Conservation (phyloP, 1,284 basidiomycete genomes). For the Heterobasidion occidentale region DNA sequence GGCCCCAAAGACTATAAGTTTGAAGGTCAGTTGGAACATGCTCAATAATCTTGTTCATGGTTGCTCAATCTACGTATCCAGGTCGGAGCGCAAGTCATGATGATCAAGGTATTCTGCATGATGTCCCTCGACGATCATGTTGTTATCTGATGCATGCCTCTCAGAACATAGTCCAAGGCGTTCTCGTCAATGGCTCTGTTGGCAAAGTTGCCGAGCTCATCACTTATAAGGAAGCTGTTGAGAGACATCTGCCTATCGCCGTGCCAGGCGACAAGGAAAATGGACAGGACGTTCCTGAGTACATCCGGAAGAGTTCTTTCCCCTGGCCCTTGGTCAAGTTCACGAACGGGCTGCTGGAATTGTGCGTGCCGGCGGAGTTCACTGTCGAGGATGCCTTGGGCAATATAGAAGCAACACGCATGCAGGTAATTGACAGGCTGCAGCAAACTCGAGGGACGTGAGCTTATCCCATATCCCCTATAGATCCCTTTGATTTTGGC, state of each 20-base stretch:
- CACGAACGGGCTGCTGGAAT: slow-evolving; percentile 30
- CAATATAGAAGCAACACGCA: slow-evolving; percentile 41
- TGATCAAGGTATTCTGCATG: slow-evolving; percentile 30
- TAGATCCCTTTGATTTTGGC: slow-evolving; percentile 74
- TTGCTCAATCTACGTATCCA: slow-evolving; percentile 1
- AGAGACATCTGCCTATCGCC: background rate
- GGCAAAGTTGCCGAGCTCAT: slow-evolving; percentile 72
- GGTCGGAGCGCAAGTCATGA: slow-evolving; percentile 31
- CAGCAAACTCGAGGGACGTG: background rate
- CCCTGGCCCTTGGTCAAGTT: slow-evolving; percentile 54
- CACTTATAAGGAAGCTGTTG: slow-evolving; percentile 9
- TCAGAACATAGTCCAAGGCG: slow-evolving; percentile 44
- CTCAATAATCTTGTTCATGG: background rate
- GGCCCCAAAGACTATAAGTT: slow-evolving; percentile 13
- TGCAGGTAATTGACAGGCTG: slow-evolving; percentile 31
- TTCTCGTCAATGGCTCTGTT: slow-evolving; percentile 86
- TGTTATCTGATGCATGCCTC: background rate
- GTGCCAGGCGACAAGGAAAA: background rate
- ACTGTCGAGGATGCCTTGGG: slow-evolving; percentile 49
- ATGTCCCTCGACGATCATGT: background rate
- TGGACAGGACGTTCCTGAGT: slow-evolving; percentile 11
- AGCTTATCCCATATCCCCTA: too few relatives aligned
- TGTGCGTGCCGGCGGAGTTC: slow-evolving; percentile 48
- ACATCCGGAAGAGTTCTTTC: slow-evolving; percentile 3
- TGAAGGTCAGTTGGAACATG: slow-evolving; percentile 15